Percentiles rank a stretch among this genome's conserved stretches.
Evolutionary conservation across 495 filamentous ascomycete genomes (phyloP).

Genomic region (Xylaria venustula): DNA sequence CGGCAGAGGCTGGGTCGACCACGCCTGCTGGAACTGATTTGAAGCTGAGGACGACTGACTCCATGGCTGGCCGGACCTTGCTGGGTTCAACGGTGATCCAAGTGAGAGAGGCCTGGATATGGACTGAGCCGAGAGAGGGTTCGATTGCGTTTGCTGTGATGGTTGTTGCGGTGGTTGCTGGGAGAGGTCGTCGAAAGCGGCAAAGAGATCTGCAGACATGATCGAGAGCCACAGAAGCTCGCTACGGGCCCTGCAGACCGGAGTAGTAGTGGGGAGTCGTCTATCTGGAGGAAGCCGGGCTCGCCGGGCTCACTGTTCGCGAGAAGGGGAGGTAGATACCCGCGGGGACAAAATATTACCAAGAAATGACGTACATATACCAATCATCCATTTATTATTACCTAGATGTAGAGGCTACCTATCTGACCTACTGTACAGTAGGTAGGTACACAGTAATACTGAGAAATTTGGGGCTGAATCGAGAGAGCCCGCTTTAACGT

Average conservation of each 20-base stretch:
- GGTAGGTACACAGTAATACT: too few species aligned
- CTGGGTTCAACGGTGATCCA: constrained; percentile 17
- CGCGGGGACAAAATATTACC: too few species aligned
- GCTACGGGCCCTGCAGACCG: not conserved
- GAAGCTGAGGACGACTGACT: constrained; percentile 18
- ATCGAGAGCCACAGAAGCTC: not conserved
- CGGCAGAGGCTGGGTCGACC: not conserved
- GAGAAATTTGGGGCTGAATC: too few species aligned
- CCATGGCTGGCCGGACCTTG: constrained; percentile 17
- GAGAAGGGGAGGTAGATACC: too few species aligned
- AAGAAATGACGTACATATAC: not conserved
- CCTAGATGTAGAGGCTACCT: too few species aligned
- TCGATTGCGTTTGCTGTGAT: constrained; percentile 26
- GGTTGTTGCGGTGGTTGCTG: constrained; percentile 22
- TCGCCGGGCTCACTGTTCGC: too few species aligned
- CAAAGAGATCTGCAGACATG: constrained; percentile 77
- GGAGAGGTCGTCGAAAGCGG: constrained; percentile 59
- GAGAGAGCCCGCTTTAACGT: too few species aligned
- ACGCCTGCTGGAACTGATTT: not conserved
- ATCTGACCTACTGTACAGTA: too few species aligned
- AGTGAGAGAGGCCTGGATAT: constrained; percentile 18
- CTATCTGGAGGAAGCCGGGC: too few species aligned
- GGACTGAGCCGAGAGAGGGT: constrained; percentile 9
- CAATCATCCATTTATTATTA: too few species aligned
- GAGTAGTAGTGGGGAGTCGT: not conserved